Evolutionary conservation across 495 filamentous ascomycete genomes (phyloP), one percentile per base, ranked within the genome.

Genomic region (Sporormia fimetaria): DNA sequence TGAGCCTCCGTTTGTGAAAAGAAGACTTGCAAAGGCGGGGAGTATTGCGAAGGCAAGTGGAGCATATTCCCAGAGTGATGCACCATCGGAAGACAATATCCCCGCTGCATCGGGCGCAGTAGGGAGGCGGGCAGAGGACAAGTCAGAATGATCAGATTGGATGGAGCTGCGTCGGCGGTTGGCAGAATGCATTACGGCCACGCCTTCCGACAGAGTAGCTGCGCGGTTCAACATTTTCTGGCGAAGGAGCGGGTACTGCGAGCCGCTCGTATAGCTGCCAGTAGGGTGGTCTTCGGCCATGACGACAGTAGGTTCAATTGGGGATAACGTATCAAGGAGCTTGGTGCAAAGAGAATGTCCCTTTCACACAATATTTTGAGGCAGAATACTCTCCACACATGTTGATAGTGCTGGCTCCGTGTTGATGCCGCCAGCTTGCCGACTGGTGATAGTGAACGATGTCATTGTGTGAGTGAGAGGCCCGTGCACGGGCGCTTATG

Each of bases 21-120:
- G 67, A 28, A 94, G 59, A 0, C 87, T 90, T 0, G 75, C 88
- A 11, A 93, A 47, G 0, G 87, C 86, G 1, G 90, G 90, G 25
- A 98, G 60, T 25, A 95, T 65, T 2, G 83, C 87, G 49, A 95
- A 76, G 0, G 73, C 75, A 25, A 98, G 66, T 0, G 92, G 87
- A 2, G 80, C 63, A 0, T 74, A 82, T 49, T 88, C 74, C 76
- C 82, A 90, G 54, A 71, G 62, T 11, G 77, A 77, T 35, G 71
- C 64, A 24, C 79, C 76, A 24, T 51, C 39, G 4, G 51, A 46
- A 17, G 42, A 30, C 10, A 65, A 66, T 20, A 75, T 71, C 7
- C 7, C 0, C 12, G 12, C 7, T 7, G 7, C 12, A 27, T 37
- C 18, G 86, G 81, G 11, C 85, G 71, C 16, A 88, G 63, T 12